Percentiles rank a stretch among this genome's conserved stretches.
Conservation (phyloP, 2,329 filamentous ascomycete genomes). For the Xylaria sp. region DNA sequence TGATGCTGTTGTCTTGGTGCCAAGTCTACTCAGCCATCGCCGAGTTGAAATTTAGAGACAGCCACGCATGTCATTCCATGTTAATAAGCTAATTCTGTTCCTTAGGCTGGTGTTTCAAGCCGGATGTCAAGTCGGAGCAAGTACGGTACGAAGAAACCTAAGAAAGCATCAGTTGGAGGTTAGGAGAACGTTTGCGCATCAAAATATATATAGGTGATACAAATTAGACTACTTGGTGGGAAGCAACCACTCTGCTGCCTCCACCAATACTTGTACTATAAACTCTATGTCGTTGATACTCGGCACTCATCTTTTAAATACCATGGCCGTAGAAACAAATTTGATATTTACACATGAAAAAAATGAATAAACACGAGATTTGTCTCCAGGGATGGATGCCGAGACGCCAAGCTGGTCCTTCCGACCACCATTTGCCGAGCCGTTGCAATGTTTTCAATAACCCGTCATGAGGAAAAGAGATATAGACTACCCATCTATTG, state of each 20-base stretch:
- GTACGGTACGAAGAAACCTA: conserved; percentile 98
- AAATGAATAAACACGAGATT: conserved; percentile 39
- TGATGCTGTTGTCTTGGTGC: too few species aligned
- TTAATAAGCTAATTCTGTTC: conserved; percentile 46
- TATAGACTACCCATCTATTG: conserved; percentile 38
- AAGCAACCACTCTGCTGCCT: neutral
- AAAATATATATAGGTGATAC: neutral
- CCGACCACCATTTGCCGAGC: conserved; percentile 34
- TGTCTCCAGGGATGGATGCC: conserved; percentile 43
- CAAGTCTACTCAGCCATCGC: neutral
- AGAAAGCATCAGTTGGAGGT: conserved; percentile 73
- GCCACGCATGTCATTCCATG: neutral
- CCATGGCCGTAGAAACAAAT: conserved; percentile 26
- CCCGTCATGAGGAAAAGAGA: conserved; percentile 40
- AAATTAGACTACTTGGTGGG: neutral
- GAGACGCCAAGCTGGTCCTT: conserved; percentile 44
- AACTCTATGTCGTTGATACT: conserved; percentile 28
- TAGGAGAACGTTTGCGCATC: conserved; percentile 14
- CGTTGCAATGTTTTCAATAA: conserved; percentile 36
- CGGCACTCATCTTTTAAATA: conserved; percentile 33
- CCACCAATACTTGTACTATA: conserved; percentile 39
- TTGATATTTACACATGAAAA: conserved; percentile 43
- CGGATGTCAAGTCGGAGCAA: conserved; percentile 89
- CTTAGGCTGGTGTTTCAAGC: conserved; percentile 87
- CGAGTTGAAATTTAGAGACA: neutral